phyloP scores from a whole-genome alignment of 2,329 filamentous ascomycete species.

The Sporothrix brasiliensis region DNA sequence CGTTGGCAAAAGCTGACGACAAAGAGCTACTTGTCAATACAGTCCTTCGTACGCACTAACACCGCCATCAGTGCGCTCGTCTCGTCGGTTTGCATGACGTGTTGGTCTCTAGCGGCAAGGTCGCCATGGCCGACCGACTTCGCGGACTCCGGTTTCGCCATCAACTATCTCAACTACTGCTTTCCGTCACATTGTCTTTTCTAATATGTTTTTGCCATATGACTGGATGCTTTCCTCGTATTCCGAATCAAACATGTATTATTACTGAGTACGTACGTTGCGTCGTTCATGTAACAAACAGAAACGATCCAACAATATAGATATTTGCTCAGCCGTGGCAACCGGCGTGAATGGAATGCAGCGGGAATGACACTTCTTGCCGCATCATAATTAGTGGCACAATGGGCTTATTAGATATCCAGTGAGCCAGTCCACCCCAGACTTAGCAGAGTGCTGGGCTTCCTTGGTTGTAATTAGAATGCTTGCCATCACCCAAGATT shows the following conservation, averaged over 20 bases:
- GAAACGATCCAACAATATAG: not conserved
- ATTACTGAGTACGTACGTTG: no score
- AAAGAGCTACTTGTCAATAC: not conserved
- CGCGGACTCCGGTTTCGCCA: not conserved
- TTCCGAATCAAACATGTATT: no score
- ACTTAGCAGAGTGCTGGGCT: not conserved
- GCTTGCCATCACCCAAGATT: not conserved
- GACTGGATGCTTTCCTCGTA: no score
- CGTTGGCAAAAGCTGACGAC: constrained; percentile 1
- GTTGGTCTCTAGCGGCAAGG: not conserved
- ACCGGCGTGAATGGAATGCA: not conserved
- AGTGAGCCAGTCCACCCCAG: not conserved
- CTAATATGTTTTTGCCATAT: no score
- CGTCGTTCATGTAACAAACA: no score
- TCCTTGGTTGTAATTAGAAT: constrained; percentile 15
- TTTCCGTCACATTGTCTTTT: no score
- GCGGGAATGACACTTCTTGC: not conserved
- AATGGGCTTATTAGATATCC: no score
- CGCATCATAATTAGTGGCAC: not conserved
- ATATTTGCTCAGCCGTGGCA: not conserved
- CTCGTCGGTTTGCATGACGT: not conserved
- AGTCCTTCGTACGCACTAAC: not conserved
- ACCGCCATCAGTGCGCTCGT: not conserved
- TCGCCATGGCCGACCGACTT: not conserved
- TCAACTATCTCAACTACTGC: not conserved